These are phyloP conservation scores for Monilinia aucupariae DNA, from an alignment of 2,329 filamentous ascomycete genomes.

Conservation along the genomic window DNA sequence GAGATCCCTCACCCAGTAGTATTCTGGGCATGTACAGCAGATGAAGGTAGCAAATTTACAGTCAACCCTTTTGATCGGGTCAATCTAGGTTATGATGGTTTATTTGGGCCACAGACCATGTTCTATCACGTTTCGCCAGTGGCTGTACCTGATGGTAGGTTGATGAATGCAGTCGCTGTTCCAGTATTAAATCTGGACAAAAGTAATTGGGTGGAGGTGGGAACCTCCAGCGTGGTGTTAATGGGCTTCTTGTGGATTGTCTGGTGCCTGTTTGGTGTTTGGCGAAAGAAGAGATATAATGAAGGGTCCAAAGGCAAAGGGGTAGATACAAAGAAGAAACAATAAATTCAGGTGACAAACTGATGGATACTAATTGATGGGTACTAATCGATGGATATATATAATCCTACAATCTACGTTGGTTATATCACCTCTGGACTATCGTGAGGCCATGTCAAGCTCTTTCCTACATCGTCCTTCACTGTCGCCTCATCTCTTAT, in stretches of 20 bases:
- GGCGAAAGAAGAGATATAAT: slow-evolving; percentile 28
- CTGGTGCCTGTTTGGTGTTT: slow-evolving; percentile 39
- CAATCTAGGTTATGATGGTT: slow-evolving; percentile 78
- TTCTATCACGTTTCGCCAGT: slow-evolving; percentile 72
- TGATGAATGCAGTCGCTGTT: slow-evolving; percentile 54
- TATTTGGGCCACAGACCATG: slow-evolving; percentile 70
- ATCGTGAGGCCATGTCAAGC: neutral
- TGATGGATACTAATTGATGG: neutral
- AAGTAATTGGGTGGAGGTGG: slow-evolving; percentile 43
- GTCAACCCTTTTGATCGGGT: slow-evolving; percentile 79
- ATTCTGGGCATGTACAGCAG: slow-evolving; percentile 82
- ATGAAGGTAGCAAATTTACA: slow-evolving; percentile 60
- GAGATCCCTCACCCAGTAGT: slow-evolving; percentile 75
- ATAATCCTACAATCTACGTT: neutral
- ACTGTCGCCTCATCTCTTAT: no score
- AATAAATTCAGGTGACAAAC: slow-evolving; percentile 7
- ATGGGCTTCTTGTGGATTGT: slow-evolving; percentile 66
- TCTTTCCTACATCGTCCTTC: neutral
- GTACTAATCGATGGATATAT: neutral
- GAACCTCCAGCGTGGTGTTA: slow-evolving; percentile 54
- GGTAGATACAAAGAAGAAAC: slow-evolving; percentile 24
- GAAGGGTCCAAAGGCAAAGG: slow-evolving; percentile 5
- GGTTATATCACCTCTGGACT: neutral
- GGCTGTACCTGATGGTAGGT: slow-evolving; percentile 20
- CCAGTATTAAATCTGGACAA: slow-evolving; percentile 58